Percentiles rank a stretch among this genome's conserved stretches.
phyloP scores from a whole-genome alignment of 305 asterid species.

The Lippia alba region DNA sequence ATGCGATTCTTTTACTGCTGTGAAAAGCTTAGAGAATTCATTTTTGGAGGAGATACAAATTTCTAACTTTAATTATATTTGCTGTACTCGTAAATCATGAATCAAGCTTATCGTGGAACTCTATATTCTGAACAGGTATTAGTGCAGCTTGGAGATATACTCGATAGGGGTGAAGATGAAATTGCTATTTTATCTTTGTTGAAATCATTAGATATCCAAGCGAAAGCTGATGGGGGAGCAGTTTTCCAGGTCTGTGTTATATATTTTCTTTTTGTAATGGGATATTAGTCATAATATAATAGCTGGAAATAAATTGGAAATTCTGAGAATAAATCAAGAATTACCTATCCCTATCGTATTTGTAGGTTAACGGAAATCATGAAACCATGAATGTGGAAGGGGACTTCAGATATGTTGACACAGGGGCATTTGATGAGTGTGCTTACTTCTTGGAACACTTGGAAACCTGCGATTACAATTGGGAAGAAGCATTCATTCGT shows the following conservation, averaged over 20 bases:
- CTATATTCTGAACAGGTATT: slow-evolving; percentile 57
- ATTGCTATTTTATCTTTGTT: slow-evolving; percentile 87
- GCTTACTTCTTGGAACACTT: slow-evolving; percentile 78
- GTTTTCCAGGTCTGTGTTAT: slow-evolving; percentile 79
- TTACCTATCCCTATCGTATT: slow-evolving; percentile 23
- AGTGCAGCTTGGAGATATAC: slow-evolving; percentile 93
- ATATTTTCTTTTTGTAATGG: too few species aligned
- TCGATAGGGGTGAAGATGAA: slow-evolving; percentile 95
- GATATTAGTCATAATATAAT: too few species aligned
- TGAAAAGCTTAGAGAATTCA: slow-evolving; percentile 7
- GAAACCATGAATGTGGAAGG: slow-evolving; percentile 98
- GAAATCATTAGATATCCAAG: slow-evolving; percentile 79
- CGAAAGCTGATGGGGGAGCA: slow-evolving; percentile 91
- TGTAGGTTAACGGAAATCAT: slow-evolving; percentile 92
- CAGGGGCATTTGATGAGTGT: slow-evolving; percentile 85
- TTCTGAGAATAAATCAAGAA: too few species aligned
- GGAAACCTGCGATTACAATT: slow-evolving; percentile 68
- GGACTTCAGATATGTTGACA: slow-evolving; percentile 82
- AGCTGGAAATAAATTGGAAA: too few species aligned
- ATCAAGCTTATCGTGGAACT: slow-evolving; percentile 20
- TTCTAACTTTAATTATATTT: not conserved
- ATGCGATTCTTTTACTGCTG: slow-evolving; percentile 33
- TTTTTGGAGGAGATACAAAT: not conserved
- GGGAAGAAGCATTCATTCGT: slow-evolving; percentile 86
- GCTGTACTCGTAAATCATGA: slow-evolving; percentile 7